phyloP scores from a whole-genome alignment of 2,329 filamentous ascomycete genomes.

The Mycosphaerelloides madeirae region DNA sequence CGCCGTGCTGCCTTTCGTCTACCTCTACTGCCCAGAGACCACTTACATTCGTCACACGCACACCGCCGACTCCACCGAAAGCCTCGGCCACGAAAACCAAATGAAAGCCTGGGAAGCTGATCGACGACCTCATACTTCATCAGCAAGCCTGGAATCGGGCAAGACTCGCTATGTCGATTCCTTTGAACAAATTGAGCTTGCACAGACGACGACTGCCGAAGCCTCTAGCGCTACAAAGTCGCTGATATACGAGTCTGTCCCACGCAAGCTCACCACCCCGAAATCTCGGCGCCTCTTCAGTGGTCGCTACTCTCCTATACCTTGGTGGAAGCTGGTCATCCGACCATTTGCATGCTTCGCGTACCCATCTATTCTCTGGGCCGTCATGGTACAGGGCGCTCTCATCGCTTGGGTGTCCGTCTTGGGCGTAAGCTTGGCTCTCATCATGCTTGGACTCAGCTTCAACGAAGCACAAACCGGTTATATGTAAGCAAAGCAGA shows the following conservation, averaged over 20 bases:
- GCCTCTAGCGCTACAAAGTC: too few species aligned
- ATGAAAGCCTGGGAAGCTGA: constrained; percentile 2
- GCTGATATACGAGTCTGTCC: too few species aligned
- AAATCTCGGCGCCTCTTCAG: background rate
- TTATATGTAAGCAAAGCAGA: too few species aligned
- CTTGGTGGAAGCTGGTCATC: background rate
- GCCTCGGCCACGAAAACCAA: too few species aligned
- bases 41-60: constrained; percentile 55
- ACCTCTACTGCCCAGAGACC: constrained; percentile 78
- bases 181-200: too few species aligned
- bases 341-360: background rate
- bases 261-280: too few species aligned
- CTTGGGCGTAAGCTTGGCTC: background rate
- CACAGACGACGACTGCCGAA: too few species aligned
- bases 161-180: too few species aligned
- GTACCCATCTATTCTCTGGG: background rate
- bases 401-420: constrained; percentile 21
- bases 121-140: constrained; percentile 13
- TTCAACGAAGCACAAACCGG: constrained; percentile 48
- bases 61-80: too few species aligned
- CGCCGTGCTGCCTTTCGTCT: constrained; percentile 60
- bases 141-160: constrained; percentile 5
- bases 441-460: constrained; percentile 1
- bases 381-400: background rate
- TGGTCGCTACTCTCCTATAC: background rate